Conservation (phyloP, 345 rosid genomes). For the Stellera chamaejasme region DNA sequence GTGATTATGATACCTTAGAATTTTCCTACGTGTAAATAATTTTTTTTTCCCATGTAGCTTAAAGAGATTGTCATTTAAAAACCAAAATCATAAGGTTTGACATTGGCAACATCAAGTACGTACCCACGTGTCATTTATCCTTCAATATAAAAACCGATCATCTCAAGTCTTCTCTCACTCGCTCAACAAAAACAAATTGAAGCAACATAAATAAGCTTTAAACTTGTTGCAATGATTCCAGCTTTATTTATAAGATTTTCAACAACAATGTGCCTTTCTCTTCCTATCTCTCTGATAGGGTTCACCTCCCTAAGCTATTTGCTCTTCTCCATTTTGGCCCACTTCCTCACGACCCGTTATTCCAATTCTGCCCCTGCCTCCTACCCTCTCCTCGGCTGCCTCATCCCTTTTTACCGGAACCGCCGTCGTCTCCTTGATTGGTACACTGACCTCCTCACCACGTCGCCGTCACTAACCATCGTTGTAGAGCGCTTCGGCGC, state of each 20-base stretch:
- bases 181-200: no score
- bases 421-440: constrained; percentile 59
- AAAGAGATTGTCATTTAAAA: no score
- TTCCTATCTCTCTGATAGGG: not conserved
- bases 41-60: no score
- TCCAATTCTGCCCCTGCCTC: constrained; percentile 25
- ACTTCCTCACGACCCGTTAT: constrained; percentile 18
- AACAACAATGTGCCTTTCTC: no score
- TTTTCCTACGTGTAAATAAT: no score
- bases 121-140: no score
- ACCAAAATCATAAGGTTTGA: no score
- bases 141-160: no score
- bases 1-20: no score
- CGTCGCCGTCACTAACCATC: constrained; percentile 49
- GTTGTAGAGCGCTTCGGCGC: constrained; percentile 39
- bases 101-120: no score
- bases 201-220: not conserved
- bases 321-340: constrained; percentile 11
- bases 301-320: constrained; percentile 1
- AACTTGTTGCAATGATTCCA: not conserved
- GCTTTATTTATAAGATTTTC: no score
- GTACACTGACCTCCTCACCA: constrained; percentile 61
- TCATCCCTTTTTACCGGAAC: constrained; percentile 53
- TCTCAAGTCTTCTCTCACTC: no score
- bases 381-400: constrained; percentile 60